Evolutionary conservation across 2,329 filamentous ascomycete species (phyloP), one percentile per base, ranked within the genome.

Genomic region (Pyricularia sp.): DNA sequence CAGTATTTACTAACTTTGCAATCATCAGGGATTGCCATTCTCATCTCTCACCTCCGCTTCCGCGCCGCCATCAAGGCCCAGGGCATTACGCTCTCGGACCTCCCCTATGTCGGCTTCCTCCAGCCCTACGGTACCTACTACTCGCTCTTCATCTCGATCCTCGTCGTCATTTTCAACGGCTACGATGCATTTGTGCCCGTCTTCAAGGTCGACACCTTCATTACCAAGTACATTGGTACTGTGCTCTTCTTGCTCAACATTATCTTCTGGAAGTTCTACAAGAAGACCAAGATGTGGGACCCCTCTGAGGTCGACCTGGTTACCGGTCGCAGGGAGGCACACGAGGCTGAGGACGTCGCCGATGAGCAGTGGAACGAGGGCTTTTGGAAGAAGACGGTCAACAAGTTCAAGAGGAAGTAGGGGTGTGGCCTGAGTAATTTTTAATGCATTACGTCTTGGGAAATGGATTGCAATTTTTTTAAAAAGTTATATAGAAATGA

Each of bases 1-100:
- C 14, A 20, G 36, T 14, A 50, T 33, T 33, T 20, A 20, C 42
- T 55, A 55, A 55, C 42, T 55, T 2, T 55, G 42, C 20, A 55
- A 33, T 3, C 90, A 90, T 75, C 88, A 90, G 77, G 88, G 88
- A 84, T 86, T 72, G 82, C 85, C 69, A 91, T 90, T 70, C 84
- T 87, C 7, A 80, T 90, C 68, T 84, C 88, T 0, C 90, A 86
- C 0, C 78, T 90, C n/a, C 86, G 88, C 30, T 90, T 90, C 79
- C 86, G 88, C 30, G 77, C 81, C 3, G 88, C 81, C 4, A 78
- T 90, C 68, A 79, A 80, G 65, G 75, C 78, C 1, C 88, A 90
- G 71, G 84, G 84, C n/a, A 84, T 88, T 66, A 85, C 86, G 9
- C 85, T 55, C 42, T 5, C 42, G 42, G 42, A 55, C 42, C 42